phyloP scores from a whole-genome alignment of 148 eudicot species.

The Chenopodium album region DNA sequence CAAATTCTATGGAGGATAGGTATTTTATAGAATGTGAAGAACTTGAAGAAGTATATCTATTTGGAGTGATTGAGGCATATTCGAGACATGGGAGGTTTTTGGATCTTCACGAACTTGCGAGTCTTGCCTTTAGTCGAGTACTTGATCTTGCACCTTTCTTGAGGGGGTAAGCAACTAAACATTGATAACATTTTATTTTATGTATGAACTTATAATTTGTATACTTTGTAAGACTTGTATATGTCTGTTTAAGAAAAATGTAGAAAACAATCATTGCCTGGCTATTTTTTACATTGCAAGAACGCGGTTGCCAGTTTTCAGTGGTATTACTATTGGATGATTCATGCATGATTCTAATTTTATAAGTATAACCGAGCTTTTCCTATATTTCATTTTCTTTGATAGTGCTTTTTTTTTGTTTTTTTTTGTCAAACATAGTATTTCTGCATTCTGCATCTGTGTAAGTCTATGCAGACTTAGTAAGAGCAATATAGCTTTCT shows the following conservation, averaged over 20 bases:
- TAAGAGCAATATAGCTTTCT: not conserved
- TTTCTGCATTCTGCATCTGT: constrained; percentile 8
- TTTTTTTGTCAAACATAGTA: not conserved
- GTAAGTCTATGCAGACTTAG: not conserved
- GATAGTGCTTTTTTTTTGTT: not conserved
- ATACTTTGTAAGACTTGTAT: not conserved
- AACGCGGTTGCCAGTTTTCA: not conserved
- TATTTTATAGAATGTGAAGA: constrained; percentile 42
- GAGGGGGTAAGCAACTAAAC: constrained; percentile 46
- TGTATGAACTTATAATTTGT: not conserved
- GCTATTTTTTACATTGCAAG: not conserved
- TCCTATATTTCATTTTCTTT: not conserved
- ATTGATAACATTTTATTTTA: no score
- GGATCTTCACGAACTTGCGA: constrained; percentile 80
- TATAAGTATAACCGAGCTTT: not conserved
- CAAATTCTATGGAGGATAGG: constrained; percentile 39
- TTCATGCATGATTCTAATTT: not conserved
- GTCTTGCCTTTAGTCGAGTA: constrained; percentile 75
- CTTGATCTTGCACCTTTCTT: constrained; percentile 67
- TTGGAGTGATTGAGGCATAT: constrained; percentile 53
- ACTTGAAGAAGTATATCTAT: constrained; percentile 35
- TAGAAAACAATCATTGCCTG: not conserved
- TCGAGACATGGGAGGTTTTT: constrained; percentile 53
- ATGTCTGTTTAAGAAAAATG: not conserved
- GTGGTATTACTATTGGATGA: not conserved